Evolutionary conservation across 305 asterid genomes (phyloP).

Genomic region (Solanum hybrid): DNA sequence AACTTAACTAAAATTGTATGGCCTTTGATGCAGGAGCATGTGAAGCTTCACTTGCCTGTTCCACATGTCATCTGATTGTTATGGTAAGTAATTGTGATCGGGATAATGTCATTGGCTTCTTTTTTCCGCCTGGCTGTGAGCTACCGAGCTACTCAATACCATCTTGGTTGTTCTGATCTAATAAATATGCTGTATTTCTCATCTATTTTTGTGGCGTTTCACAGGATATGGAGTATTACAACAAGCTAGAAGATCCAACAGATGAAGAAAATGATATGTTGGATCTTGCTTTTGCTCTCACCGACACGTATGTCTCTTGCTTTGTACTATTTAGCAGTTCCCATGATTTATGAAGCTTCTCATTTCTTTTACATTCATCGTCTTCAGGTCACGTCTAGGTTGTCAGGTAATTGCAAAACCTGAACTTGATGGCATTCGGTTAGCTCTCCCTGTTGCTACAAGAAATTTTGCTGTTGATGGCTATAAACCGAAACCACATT

Average conservation of each 20-base stretch:
- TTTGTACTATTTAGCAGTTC: background rate
- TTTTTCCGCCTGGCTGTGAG: background rate
- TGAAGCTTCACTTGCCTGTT: constrained; percentile 97
- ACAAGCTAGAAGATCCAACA: constrained; percentile 29
- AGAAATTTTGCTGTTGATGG: constrained; percentile 95
- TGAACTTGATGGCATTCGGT: constrained; percentile 81
- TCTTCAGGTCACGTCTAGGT: constrained; percentile 86
- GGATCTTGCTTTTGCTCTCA: constrained; percentile 24
- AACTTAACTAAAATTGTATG: background rate
- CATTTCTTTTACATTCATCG: background rate
- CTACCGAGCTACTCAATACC: background rate
- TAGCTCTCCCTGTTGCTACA: constrained; percentile 86
- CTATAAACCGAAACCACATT: constrained; percentile 85
- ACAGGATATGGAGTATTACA: constrained; percentile 24
- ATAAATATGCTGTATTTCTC: background rate
- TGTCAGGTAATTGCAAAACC: constrained; percentile 87
- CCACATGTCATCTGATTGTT: constrained; percentile 90
- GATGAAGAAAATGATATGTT: constrained; percentile 37
- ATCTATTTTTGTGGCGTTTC: background rate
- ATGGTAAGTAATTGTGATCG: constrained; percentile 40
- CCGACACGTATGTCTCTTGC: background rate
- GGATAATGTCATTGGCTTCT: background rate
- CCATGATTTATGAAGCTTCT: constrained; percentile 1
- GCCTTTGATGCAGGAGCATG: constrained; percentile 67
- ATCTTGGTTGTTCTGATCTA: background rate